A percentile compares a stretch with the other conserved stretches of the same genome.
Conservation (phyloP, 495 filamentous ascomycete species). For the Aspergillus nanangensis region DNA sequence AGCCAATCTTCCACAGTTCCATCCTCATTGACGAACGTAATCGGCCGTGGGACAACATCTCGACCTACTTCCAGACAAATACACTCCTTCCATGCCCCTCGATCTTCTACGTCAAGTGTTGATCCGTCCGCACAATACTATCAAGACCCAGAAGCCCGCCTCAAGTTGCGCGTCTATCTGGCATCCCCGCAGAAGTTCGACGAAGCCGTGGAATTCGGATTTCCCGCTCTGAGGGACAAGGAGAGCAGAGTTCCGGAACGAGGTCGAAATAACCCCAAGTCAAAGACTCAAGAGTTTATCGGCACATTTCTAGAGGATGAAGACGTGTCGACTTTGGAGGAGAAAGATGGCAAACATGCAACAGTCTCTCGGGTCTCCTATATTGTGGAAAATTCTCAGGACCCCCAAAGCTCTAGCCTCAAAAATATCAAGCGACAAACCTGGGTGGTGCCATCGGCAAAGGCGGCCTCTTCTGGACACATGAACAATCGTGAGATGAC, state of each 20-base stretch:
- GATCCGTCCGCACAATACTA: conserved; percentile 79
- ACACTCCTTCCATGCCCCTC: conserved; percentile 19
- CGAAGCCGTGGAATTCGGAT: conserved; percentile 90
- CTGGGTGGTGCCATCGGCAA: conserved; percentile 9
- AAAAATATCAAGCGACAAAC: conserved; percentile 14
- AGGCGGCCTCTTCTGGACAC: conserved; percentile 16
- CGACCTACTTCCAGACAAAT: conserved; percentile 24
- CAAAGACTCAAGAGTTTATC: conserved; percentile 9
- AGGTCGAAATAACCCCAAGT: conserved; percentile 4
- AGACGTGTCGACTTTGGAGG: conserved; percentile 27
- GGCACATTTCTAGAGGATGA: conserved; percentile 47
- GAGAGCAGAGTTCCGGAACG: conserved; percentile 25
- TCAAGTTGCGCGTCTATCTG: conserved; percentile 83
- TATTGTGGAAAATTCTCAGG: conserved; percentile 30
- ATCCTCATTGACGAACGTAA: conserved; percentile 21
- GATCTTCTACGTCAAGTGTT: conserved; percentile 51
- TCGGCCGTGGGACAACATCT: conserved; percentile 43
- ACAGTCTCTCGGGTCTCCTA: conserved; percentile 21
- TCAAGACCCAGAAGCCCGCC: conserved; percentile 82
- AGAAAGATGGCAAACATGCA: conserved; percentile 21
- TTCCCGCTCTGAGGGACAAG: conserved; percentile 57
- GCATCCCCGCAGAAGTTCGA: conserved; percentile 94
- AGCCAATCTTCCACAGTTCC: conserved; percentile 13
- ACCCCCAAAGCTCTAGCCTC: background rate
- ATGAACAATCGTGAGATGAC: conserved; percentile 74